phyloP scores from a whole-genome alignment of 129 eudicot genomes.

The Cynara cardunculus region DNA sequence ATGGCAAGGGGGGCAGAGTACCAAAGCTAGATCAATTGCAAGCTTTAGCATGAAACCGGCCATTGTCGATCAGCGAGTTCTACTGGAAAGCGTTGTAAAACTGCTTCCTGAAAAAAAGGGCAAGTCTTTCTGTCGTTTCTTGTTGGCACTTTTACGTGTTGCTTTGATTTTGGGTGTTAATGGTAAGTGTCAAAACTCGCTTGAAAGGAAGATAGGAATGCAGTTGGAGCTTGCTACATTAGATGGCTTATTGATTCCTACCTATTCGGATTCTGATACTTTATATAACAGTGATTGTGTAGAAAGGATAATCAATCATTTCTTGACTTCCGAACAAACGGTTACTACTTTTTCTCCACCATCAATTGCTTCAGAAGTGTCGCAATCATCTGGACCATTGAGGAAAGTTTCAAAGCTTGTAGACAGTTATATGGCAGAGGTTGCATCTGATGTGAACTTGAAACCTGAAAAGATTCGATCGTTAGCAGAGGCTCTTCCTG shows the following conservation, averaged over 20 bases:
- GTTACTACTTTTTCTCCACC: conserved; percentile 46
- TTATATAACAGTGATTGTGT: conserved; percentile 77
- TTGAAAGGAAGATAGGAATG: conserved; percentile 79
- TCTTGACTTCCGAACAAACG: conserved; percentile 44
- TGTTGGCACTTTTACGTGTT: conserved; percentile 80
- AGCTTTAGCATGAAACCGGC: conserved; percentile 88
- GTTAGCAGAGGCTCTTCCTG: conserved; percentile 82
- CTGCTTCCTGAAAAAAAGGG: conserved; percentile 76
- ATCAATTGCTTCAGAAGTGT: conserved; percentile 45
- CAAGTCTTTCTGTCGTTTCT: conserved; percentile 74
- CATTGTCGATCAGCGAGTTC: conserved; percentile 49
- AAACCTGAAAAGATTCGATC: conserved; percentile 69
- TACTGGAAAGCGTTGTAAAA: conserved; percentile 65
- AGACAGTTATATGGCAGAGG: conserved; percentile 80
- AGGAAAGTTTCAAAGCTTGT: conserved; percentile 78
- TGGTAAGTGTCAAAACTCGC: conserved; percentile 46
- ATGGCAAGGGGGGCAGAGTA: conserved; percentile 62
- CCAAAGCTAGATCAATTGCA: conserved; percentile 61
- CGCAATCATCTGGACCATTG: conserved; percentile 56
- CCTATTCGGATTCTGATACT: conserved; percentile 74
- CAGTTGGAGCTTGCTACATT: conserved; percentile 80
- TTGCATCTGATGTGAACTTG: conserved; percentile 90
- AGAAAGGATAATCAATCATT: conserved; percentile 69
- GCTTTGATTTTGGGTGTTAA: conserved; percentile 81
- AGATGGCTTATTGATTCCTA: conserved; percentile 80